Base-by-base conservation (phyloP, 208 protist species). In the Borovskyia barvae region DNA sequence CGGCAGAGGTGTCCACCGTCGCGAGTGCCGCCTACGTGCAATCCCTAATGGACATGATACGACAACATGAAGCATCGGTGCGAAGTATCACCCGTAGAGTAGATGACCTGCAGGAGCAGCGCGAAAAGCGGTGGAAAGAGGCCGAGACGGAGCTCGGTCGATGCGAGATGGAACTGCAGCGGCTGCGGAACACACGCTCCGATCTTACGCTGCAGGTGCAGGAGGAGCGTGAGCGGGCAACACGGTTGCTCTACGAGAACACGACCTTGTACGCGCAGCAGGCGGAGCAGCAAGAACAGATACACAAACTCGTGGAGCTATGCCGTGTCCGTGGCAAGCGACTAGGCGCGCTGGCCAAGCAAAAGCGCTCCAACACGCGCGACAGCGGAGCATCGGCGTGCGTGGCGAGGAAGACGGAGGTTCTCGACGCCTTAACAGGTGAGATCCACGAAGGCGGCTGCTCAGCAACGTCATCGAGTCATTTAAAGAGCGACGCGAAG, bases 221-320 rank as follows among this genome's bases (percentile, higher is more conserved):
- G 58, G 80, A 90, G 55, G 77, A 85, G 48, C 76, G 73, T 4
- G 86, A 90, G 72, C 59, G 74, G 37, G 53, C 64, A 5, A 75
- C 55, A n/a, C 78, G 85, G 1, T 68, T 92, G 14, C 63, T 86
- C 36, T 63, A 92, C 52, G 85, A 92, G 59, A 87, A 72, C 48
- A 75, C 76, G 0, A 79, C 82, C 0, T 66, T 87, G 22, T 54
- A 77, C 69, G 62, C 75, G 19, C 71, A 82, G 29, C 64, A 62
- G 40, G 63, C 71, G 9, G 71, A 71, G 47, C 65, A 72, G 48
- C 61, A 54, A 29, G 74, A 66, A 41, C 66, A 69, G 32, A 43
- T 86, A 19, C 66, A 52, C 5, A 66, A 42, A 29, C 52, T 90
- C 9, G 46, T 74, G n/a, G 72, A 67, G 17, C 67, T 78, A 29